Conservation (phyloP, 2,329 filamentous ascomycete genomes). For the Cercospora sp. region DNA sequence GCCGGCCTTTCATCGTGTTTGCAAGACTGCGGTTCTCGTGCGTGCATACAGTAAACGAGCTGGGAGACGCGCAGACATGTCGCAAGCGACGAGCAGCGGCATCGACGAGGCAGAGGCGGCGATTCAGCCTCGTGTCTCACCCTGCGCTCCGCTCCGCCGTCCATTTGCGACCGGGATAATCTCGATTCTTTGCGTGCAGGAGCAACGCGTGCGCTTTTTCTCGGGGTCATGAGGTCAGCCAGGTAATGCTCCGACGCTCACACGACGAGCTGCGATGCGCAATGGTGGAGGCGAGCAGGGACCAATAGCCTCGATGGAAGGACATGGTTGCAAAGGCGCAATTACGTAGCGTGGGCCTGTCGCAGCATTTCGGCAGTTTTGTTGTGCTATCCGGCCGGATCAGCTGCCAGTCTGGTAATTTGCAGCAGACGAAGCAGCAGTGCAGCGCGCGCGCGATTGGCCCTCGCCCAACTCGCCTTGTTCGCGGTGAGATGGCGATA, state of each 20-base stretch:
- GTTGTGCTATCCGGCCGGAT: conserved; percentile 16
- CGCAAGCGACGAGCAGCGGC: not conserved
- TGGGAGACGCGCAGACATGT: not conserved
- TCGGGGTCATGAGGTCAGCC: conserved; percentile 20
- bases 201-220: not conserved
- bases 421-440: conserved; percentile 4
- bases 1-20: conserved; percentile 16
- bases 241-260: conserved; percentile 14
- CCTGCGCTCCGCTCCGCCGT: not conserved
- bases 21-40: conserved; percentile 9
- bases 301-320: conserved; percentile 10
- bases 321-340: conserved; percentile 7
- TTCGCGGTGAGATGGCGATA: conserved; percentile 19
- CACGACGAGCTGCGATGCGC: conserved; percentile 12
- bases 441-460: conserved; percentile 14
- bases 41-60: conserved; percentile 9
- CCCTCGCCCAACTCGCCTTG: conserved; percentile 13
- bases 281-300: conserved; percentile 17
- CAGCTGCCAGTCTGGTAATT: conserved; percentile 8
- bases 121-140: conserved; percentile 24
- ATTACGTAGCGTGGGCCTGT: conserved; percentile 20
- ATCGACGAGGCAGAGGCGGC: not conserved
- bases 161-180: conserved; percentile 23
- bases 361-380: conserved; percentile 19
- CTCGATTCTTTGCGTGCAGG: conserved; percentile 18